Evolutionary conservation across 768 basidiomycete genomes (phyloP), one percentile per base, ranked within the genome.

Genomic region (Boletus subcaerulescens): DNA sequence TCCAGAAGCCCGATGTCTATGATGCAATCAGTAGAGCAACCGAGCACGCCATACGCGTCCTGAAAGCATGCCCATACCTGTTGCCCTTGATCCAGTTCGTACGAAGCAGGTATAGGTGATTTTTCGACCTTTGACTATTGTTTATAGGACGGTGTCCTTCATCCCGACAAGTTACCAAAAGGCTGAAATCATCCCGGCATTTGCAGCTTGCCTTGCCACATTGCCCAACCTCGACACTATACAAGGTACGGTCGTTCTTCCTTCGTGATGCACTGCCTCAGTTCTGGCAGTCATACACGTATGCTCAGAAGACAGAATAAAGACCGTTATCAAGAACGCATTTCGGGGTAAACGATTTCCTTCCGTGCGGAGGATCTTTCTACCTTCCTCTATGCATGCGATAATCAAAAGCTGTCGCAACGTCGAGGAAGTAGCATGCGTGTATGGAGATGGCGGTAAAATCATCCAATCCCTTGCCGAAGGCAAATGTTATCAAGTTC

Each of bases 131-230:
- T 33, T 39, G 35, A 53, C 11, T 4, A 14, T 29, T 9, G 12
- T 36, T 10, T 22, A 22, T 22, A 60, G 56, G 33, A 58, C 53
- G 0, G 40, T 45, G 29, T 41, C 52, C 7, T 31, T 54, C 24
- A 29, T 50, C 10, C 11, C 49, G n/a, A 56, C 50, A 32, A 40
- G 41, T 3, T 48, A 45, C 22, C 45, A 36, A 15, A 17, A 20
- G 7, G 24, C 36, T 2, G 47, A 58, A n/a, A 48, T 57, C n/a
- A 20, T 54, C 20, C 49, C 45, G 15, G 56, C 17, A 14, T 40
- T 67, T 22, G 59, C 42, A 38, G 41, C 35, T 11, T 52, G 52
- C 35, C 54, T 55, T 9, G 46, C 48, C 3, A 52, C n/a, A 6
- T 7, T 50, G 5, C 53, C 59, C 26, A 60, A 56, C 14, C 52